Evolutionary conservation across 495 filamentous ascomycete genomes (phyloP).

Genomic region (Friedmanniomyces simplex): DNA sequence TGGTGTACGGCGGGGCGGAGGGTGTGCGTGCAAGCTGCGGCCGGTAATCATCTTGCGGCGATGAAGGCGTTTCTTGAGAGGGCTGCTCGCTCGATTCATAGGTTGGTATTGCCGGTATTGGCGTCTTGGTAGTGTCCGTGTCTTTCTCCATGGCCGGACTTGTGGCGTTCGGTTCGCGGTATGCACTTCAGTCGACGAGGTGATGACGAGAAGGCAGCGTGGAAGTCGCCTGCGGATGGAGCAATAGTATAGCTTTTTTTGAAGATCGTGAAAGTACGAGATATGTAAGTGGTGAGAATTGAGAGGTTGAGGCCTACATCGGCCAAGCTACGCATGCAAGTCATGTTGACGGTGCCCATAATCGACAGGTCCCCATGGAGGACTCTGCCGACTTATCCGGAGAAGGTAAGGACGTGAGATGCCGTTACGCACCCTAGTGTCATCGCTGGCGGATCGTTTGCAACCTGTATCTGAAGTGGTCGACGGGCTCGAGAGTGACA

Average conservation of each 20-base stretch:
- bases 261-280: background rate
- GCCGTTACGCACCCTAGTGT: too few relatives aligned
- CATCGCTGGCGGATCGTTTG: too few relatives aligned
- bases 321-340: background rate
- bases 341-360: background rate
- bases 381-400: too few relatives aligned
- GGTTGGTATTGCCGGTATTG: background rate
- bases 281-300: background rate
- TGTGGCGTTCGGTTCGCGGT: background rate
- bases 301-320: background rate
- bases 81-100: background rate
- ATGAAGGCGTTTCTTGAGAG: background rate
- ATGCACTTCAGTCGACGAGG: too few relatives aligned
- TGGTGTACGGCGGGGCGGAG: slow-evolving; percentile 23
- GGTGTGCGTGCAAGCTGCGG: slow-evolving; percentile 3
- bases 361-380: too few relatives aligned
- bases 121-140: background rate
- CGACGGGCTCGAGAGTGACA: too few relatives aligned
- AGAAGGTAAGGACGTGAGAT: too few relatives aligned
- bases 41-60: background rate
- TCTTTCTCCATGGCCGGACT: background rate
- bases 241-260: background rate
- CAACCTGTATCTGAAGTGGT: too few relatives aligned
- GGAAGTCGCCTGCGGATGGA: background rate
- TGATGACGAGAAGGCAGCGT: background rate